Percentiles rank a stretch among this genome's conserved stretches.
Conservation (phyloP, 305 asterid genomes). For the Fraxinus xanthoxyloides region DNA sequence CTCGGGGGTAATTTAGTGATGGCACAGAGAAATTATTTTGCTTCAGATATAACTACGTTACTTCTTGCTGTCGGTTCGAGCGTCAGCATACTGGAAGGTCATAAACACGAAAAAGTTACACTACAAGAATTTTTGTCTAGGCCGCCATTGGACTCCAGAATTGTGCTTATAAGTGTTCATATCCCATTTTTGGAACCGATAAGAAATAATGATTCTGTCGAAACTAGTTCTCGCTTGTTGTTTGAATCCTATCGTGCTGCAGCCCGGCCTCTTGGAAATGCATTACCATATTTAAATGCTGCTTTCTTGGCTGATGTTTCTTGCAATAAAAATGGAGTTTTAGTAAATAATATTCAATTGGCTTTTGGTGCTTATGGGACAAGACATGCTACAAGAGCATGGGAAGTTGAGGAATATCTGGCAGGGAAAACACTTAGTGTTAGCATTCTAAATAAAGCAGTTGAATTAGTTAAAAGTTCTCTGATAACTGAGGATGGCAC, state of each 20-base stretch:
- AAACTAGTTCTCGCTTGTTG: constrained; percentile 37
- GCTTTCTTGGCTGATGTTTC: constrained; percentile 78
- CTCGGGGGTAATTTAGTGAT: constrained; percentile 86
- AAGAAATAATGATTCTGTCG: constrained; percentile 18
- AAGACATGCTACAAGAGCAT: constrained; percentile 48
- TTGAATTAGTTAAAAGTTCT: constrained; percentile 49
- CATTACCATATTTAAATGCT: constrained; percentile 81
- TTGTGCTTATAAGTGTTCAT: constrained; percentile 57
- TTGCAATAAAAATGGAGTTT: constrained; percentile 28
- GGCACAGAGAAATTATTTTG: constrained; percentile 77
- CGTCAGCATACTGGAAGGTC: constrained; percentile 43
- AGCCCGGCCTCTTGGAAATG: constrained; percentile 82
- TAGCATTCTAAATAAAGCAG: constrained; percentile 48
- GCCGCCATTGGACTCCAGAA: constrained; percentile 49
- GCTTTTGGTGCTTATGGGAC: constrained; percentile 70
- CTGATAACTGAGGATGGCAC: constrained; percentile 63
- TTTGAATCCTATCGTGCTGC: constrained; percentile 80
- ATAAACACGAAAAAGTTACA: constrained; percentile 37
- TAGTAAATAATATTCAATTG: constrained; percentile 33
- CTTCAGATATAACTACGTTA: constrained; percentile 82
- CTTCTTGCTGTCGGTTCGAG: constrained; percentile 65
- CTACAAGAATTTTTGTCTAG: constrained; percentile 62
- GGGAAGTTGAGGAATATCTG: constrained; percentile 54
- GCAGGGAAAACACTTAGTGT: constrained; percentile 41
- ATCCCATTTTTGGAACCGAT: constrained; percentile 49